These are phyloP conservation scores for Spongospora subterranea DNA, from an alignment of 208 protist species.

Conservation along the genomic window DNA sequence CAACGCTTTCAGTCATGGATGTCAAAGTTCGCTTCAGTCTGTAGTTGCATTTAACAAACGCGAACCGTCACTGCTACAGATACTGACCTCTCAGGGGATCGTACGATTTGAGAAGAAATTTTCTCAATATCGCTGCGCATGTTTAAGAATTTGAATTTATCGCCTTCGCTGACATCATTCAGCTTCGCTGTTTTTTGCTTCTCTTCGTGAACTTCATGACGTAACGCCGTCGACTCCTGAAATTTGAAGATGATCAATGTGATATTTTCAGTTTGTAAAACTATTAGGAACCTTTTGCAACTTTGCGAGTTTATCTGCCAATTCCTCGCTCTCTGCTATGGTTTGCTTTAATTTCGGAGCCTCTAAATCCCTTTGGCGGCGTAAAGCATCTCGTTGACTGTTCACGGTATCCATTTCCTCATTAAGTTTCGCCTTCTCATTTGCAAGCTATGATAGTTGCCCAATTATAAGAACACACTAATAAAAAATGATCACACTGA, in stretches of 20 bases:
- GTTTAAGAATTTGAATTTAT: constrained; percentile 16
- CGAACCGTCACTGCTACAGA: background rate
- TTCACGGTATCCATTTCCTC: background rate
- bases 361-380: background rate
- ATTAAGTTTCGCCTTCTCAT: background rate
- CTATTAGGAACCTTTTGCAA: constrained; percentile 22
- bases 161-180: background rate
- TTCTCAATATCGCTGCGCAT: background rate
- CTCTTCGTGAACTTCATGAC: background rate
- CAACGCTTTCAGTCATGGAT: background rate
- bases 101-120: constrained; percentile 38
- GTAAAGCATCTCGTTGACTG: background rate
- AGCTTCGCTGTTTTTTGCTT: background rate
- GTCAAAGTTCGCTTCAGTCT: background rate
- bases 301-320: background rate
- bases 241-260: too few species aligned
- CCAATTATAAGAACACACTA: background rate
- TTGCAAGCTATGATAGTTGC: background rate
- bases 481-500: background rate
- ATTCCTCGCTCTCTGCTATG: background rate
- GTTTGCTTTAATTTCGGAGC: constrained; percentile 2
- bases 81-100: background rate
- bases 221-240: background rate
- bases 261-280: too few species aligned
- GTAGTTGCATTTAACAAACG: background rate